Evolutionary conservation across 2,329 filamentous ascomycete species (phyloP).

Genomic region (Paraphaeosphaeria sporulosa): DNA sequence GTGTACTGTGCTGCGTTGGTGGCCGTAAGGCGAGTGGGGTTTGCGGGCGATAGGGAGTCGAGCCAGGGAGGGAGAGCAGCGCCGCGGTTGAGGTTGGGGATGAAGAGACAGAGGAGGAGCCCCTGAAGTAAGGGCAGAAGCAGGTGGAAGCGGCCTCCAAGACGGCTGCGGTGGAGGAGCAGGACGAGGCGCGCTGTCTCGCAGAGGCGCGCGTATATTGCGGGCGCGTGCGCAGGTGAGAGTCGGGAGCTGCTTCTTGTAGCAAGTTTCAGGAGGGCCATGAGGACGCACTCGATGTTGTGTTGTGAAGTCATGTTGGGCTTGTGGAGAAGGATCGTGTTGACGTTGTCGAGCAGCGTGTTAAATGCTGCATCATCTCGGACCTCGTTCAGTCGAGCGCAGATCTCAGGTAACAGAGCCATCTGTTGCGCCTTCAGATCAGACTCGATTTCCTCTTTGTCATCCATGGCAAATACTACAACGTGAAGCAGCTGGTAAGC

Average conservation of each 20-base stretch:
- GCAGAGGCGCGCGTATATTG: conserved; percentile 63
- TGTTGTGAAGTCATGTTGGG: conserved; percentile 54
- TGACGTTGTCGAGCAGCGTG: conserved; percentile 57
- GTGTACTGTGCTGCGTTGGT: conserved; percentile 60
- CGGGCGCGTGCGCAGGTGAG: conserved; percentile 35
- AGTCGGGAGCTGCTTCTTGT: conserved; percentile 42
- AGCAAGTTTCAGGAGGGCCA: conserved; percentile 43
- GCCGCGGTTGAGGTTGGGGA: conserved; percentile 47
- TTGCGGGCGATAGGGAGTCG: conserved; percentile 16
- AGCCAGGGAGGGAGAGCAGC: conserved; percentile 45
- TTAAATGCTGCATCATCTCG: conserved; percentile 63
- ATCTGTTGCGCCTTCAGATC: conserved; percentile 37
- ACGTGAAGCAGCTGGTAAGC: conserved; percentile 34
- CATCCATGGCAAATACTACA: conserved; percentile 40
- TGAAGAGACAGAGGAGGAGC: conserved; percentile 64
- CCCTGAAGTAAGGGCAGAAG: conserved; percentile 63
- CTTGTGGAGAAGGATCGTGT: conserved; percentile 50
- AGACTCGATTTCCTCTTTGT: conserved; percentile 29
- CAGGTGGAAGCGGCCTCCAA: conserved; percentile 68
- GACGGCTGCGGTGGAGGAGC: conserved; percentile 63
- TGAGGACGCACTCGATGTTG: conserved; percentile 52
- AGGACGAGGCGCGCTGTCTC: conserved; percentile 61
- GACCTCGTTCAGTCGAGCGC: conserved; percentile 51
- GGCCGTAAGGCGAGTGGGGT: conserved; percentile 39
- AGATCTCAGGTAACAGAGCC: conserved; percentile 36